Conservation (phyloP, 306 rosid genomes). For the Acacia acuminata region DNA sequence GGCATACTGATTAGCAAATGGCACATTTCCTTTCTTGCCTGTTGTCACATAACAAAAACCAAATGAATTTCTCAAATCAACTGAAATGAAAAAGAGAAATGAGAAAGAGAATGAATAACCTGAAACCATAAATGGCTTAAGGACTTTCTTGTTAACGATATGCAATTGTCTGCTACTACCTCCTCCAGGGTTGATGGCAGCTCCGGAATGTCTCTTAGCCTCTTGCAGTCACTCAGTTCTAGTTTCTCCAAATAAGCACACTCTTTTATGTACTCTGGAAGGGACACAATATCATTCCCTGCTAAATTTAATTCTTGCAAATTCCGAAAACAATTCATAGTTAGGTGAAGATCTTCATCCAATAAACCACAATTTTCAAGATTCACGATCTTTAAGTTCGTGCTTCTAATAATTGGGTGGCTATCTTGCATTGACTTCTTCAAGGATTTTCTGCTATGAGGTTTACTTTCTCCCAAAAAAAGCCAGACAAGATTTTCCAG, state of each 20-base stretch:
- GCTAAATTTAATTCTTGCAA: not conserved
- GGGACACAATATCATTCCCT: not conserved
- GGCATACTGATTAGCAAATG: not conserved
- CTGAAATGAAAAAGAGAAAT: not conserved
- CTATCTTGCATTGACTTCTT: not conserved
- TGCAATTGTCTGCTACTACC: not conserved
- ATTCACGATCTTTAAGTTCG: not conserved
- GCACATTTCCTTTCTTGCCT: not conserved
- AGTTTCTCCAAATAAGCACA: not conserved
- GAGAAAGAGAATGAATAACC: constrained; percentile 3
- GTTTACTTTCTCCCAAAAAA: not conserved
- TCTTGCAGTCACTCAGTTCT: not conserved
- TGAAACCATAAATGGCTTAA: constrained; percentile 23
- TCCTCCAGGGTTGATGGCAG: not conserved
- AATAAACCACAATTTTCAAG: not conserved
- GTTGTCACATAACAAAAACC: not conserved
- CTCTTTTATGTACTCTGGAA: constrained; percentile 29
- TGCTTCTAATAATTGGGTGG: not conserved
- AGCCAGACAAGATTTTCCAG: not conserved
- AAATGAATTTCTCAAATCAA: not conserved
- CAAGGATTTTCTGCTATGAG: not conserved
- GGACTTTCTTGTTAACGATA: not conserved
- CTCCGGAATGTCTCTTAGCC: constrained; percentile 12
- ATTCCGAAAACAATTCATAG: constrained; percentile 2
- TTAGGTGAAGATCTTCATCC: constrained; percentile 17